phyloP scores from a whole-genome alignment of 768 basidiomycete species.

The Brasilioporus rufonigricans region DNA sequence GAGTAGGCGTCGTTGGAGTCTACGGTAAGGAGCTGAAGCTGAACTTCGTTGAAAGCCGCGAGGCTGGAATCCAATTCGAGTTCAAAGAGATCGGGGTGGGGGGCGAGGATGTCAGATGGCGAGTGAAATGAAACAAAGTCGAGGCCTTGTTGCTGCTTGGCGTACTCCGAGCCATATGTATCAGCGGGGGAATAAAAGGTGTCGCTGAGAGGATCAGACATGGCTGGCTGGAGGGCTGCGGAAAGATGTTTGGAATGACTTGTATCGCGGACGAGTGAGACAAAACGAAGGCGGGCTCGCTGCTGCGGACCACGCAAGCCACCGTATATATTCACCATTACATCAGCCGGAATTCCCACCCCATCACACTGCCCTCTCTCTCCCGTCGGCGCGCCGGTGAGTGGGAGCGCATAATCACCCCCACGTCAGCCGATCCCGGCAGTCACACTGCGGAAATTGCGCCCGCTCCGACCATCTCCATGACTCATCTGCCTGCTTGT shows the following conservation, averaged over 20 bases:
- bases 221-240: slow-evolving; percentile 28
- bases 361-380: slow-evolving; percentile 24
- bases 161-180: slow-evolving; percentile 37
- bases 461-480: background rate
- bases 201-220: slow-evolving; percentile 33
- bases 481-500: background rate
- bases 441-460: slow-evolving; percentile 18
- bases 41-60: slow-evolving; percentile 61
- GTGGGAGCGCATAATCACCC: slow-evolving; percentile 5
- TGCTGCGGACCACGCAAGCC: slow-evolving; percentile 36
- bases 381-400: slow-evolving; percentile 19
- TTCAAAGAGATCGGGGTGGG: slow-evolving; percentile 81
- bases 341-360: slow-evolving; percentile 33
- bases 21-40: slow-evolving; percentile 61
- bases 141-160: slow-evolving; percentile 44
- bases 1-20: slow-evolving; percentile 65
- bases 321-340: slow-evolving; percentile 35
- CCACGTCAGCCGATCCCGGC: slow-evolving; percentile 15
- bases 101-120: slow-evolving; percentile 69
- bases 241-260: slow-evolving; percentile 18
- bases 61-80: slow-evolving; percentile 74
- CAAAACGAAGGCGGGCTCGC: background rate
- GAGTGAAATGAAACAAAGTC: slow-evolving; percentile 71
- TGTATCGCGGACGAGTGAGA: slow-evolving; percentile 4
- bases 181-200: slow-evolving; percentile 34